Evolutionary conservation across 805 yeast genomes (phyloP).

Genomic region (Ascoidea rubescens): DNA sequence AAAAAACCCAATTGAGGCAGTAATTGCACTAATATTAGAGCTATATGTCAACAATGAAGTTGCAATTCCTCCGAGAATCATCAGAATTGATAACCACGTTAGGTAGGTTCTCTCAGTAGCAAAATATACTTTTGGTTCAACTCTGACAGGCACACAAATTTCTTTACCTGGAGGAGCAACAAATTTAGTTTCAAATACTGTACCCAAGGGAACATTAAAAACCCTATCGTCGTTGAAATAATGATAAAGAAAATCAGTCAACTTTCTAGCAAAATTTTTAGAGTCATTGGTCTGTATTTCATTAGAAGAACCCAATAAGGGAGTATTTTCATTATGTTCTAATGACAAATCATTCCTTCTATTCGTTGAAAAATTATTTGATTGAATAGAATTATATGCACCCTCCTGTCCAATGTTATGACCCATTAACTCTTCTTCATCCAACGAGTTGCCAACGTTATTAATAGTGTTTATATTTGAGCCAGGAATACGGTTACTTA

Average conservation of each 20-base stretch:
- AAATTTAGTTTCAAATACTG: conserved; percentile 42
- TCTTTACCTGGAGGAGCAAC: conserved; percentile 79
- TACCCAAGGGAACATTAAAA: conserved; percentile 45
- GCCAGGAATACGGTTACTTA: conserved; percentile 18
- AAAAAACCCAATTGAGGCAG: conserved; percentile 81
- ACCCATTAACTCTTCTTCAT: conserved; percentile 16
- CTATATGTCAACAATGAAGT: conserved; percentile 81
- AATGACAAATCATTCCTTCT: neutral
- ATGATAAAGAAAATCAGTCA: conserved; percentile 20
- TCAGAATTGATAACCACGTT: conserved; percentile 86
- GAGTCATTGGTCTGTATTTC: no score
- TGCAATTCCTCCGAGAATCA: conserved; percentile 81
- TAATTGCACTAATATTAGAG: conserved; percentile 46
- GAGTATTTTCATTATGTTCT: neutral
- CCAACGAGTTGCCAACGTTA: conserved; percentile 46
- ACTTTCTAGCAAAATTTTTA: neutral
- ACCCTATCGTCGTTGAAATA: conserved; percentile 36
- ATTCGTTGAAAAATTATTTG: neutral
- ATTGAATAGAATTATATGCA: no score
- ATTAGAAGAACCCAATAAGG: neutral
- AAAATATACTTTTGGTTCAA: conserved; percentile 97
- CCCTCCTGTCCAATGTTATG: neutral
- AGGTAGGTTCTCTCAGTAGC: conserved; percentile 94
- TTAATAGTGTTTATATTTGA: conserved; percentile 48
- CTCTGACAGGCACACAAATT: conserved; percentile 86